These are phyloP conservation scores for Cetradonia linearis DNA, from an alignment of 495 filamentous ascomycete species.

Conservation along the genomic window DNA sequence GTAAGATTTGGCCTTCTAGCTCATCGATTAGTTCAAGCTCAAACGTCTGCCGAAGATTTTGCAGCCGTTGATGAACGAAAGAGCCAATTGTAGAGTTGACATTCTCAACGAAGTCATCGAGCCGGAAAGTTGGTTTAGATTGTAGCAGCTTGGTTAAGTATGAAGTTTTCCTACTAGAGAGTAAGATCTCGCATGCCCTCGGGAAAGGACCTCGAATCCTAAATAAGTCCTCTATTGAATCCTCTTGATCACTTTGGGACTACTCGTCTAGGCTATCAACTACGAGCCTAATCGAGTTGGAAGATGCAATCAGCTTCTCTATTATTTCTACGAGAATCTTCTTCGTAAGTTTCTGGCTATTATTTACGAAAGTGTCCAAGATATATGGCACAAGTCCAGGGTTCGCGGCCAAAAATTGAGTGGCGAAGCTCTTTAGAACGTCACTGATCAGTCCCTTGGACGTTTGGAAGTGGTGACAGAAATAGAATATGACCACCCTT, in stretches of 20 bases:
- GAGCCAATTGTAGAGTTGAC: constrained; percentile 9
- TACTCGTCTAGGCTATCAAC: constrained; percentile 26
- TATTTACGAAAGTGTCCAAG: constrained; percentile 20
- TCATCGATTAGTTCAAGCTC: constrained; percentile 9
- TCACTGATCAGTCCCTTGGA: constrained; percentile 11
- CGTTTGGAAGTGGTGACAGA: constrained; percentile 15
- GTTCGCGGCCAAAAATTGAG: constrained; percentile 18
- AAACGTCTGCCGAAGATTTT: constrained; percentile 11
- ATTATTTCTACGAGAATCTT: constrained; percentile 15
- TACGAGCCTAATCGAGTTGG: constrained; percentile 17
- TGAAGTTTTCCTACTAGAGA: constrained; percentile 18
- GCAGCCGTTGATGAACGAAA: constrained; percentile 9
- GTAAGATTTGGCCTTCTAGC: constrained; percentile 5
- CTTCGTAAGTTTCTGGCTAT: constrained; percentile 17
- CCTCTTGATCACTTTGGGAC: constrained; percentile 13
- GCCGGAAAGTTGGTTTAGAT: constrained; percentile 4
- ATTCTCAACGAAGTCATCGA: constrained; percentile 13
- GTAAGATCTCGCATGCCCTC: constrained; percentile 17
- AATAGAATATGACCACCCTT: constrained; percentile 16
- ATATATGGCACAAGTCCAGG: constrained; percentile 20
- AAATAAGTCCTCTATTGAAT: constrained; percentile 17
- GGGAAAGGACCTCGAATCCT: neutral
- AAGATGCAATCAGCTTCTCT: constrained; percentile 14
- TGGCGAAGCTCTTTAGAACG: constrained; percentile 16
- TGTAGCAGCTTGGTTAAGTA: constrained; percentile 14